These are phyloP conservation scores for Fusarium coffeatum DNA, from an alignment of 2,329 filamentous ascomycete species.

Conservation along the genomic window DNA sequence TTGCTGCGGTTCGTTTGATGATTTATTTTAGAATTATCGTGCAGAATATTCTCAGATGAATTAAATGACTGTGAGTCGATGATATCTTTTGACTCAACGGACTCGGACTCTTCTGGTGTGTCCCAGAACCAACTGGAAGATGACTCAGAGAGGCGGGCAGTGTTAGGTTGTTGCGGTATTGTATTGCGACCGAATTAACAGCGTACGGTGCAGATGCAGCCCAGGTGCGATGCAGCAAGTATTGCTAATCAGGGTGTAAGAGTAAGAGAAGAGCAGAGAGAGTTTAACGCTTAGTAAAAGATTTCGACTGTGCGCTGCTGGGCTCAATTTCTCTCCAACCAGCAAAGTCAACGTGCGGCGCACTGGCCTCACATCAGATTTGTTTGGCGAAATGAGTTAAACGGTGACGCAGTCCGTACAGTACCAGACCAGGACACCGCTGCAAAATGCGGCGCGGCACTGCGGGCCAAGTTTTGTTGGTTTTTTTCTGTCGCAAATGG, in stretches of 20 bases:
- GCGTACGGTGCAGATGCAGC: background rate
- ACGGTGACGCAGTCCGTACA: conserved; percentile 44
- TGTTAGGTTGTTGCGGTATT: conserved; percentile 23
- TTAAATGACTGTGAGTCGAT: background rate
- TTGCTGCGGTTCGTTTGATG: conserved; percentile 11
- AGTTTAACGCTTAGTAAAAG: conserved; percentile 41
- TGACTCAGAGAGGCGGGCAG: conserved; percentile 39
- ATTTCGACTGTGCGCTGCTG: conserved; percentile 23
- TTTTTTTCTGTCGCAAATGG: conserved; percentile 20
- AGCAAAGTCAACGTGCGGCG: conserved; percentile 40
- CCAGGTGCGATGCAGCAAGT: background rate
- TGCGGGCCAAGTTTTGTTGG: conserved; percentile 36
- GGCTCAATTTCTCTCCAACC: conserved; percentile 30
- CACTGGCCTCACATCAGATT: conserved; percentile 36
- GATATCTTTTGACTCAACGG: background rate
- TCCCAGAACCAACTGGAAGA: conserved; percentile 22
- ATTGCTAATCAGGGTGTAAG: conserved; percentile 42
- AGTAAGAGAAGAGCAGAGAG: conserved; percentile 6
- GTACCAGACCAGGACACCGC: conserved; percentile 34
- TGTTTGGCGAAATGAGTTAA: conserved; percentile 41
- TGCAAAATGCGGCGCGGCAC: conserved; percentile 36
- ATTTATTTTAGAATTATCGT: conserved; percentile 11
- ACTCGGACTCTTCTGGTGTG: background rate
- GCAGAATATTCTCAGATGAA: background rate
- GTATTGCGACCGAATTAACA: conserved; percentile 3